phyloP scores from a whole-genome alignment of 2,329 filamentous ascomycete genomes.

The Diaporthe eres region DNA sequence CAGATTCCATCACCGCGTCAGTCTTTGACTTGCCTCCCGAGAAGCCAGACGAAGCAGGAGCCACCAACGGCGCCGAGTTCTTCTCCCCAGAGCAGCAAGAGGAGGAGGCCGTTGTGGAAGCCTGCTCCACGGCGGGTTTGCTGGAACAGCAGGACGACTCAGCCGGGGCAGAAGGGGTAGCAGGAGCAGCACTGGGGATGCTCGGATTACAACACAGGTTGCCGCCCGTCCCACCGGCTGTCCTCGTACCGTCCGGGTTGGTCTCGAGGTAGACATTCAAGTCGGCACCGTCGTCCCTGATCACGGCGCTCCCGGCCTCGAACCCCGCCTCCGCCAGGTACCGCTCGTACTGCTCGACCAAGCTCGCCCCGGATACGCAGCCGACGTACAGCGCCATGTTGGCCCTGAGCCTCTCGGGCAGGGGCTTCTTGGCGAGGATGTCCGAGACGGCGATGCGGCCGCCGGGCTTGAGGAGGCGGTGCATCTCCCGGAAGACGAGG shows the following conservation, averaged over 20 bases:
- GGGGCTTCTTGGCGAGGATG: constrained; percentile 65
- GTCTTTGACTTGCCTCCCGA: constrained; percentile 35
- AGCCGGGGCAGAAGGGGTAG: constrained; percentile 34
- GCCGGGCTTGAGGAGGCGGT: constrained; percentile 68
- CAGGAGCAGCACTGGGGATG: constrained; percentile 12
- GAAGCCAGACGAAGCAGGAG: constrained; percentile 24
- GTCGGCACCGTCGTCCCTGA: constrained; percentile 61
- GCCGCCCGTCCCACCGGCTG: constrained; percentile 37
- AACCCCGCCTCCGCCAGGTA: constrained; percentile 68
- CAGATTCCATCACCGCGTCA: constrained; percentile 42
- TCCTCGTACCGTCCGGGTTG: constrained; percentile 46
- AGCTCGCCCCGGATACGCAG: constrained; percentile 71
- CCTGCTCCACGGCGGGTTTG: not conserved
- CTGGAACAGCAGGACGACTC: constrained; percentile 4
- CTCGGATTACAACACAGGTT: constrained; percentile 44
- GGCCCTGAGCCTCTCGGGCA: constrained; percentile 63
- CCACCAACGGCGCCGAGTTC: not conserved
- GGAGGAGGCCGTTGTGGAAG: not conserved
- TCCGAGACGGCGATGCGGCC: constrained; percentile 73
- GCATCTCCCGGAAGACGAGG: constrained; percentile 69
- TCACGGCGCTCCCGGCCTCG: constrained; percentile 57
- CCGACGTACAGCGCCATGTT: constrained; percentile 70
- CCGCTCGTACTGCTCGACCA: constrained; percentile 63
- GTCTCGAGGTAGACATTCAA: constrained; percentile 62
- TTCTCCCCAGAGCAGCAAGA: constrained; percentile 9